Evolutionary conservation across 768 basidiomycete species (phyloP).

Genomic region (Tulasnella sp.): DNA sequence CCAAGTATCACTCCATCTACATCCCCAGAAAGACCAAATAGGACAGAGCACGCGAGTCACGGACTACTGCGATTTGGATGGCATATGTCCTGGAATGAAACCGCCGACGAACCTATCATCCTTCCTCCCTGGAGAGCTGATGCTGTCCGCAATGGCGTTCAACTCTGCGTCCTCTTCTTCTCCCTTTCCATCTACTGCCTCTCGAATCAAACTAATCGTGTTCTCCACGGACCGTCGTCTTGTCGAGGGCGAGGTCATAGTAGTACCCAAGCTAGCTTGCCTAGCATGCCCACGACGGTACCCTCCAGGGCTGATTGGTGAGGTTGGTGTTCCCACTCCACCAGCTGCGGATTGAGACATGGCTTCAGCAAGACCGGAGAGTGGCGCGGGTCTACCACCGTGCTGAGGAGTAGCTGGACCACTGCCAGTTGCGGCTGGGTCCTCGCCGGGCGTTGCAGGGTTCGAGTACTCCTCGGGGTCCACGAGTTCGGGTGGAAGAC

Average conservation of each 20-base stretch:
- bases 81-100: constrained; percentile 11
- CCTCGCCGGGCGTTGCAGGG: constrained; percentile 57
- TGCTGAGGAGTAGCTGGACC: constrained; percentile 35
- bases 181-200: constrained; percentile 75
- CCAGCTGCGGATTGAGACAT: constrained; percentile 36
- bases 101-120: constrained; percentile 17
- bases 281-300: constrained; percentile 71
- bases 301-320: constrained; percentile 34
- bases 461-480: constrained; percentile 59
- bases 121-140: background rate
- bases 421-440: constrained; percentile 32
- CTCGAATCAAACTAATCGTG: constrained; percentile 92
- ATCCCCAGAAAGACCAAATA: background rate
- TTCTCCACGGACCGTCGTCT: constrained; percentile 88
- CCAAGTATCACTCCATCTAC: constrained; percentile 8
- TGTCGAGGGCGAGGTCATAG: constrained; percentile 91
- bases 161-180: constrained; percentile 41
- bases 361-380: constrained; percentile 34
- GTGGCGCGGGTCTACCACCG: constrained; percentile 42
- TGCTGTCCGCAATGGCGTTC: constrained; percentile 32
- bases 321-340: constrained; percentile 28
- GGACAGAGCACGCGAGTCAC: background rate
- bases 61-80: constrained; percentile 9
- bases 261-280: constrained; percentile 85
- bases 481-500: constrained; percentile 91